Percentiles rank a stretch among this genome's conserved stretches.
These are phyloP conservation scores for Butyriboletus loyo DNA, from an alignment of 768 basidiomycete genomes.

Conservation along the genomic window DNA sequence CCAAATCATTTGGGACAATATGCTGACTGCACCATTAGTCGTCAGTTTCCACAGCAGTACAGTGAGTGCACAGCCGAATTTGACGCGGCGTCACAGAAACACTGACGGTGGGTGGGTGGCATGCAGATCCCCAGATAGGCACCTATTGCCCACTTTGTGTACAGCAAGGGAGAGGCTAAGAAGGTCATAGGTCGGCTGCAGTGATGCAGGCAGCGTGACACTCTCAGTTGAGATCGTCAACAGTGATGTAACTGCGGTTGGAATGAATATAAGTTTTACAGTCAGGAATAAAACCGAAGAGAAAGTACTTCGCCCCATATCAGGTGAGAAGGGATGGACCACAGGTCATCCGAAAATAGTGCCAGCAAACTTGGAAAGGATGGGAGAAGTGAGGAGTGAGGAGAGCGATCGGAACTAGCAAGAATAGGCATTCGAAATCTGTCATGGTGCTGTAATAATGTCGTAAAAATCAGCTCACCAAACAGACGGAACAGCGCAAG, in stretches of 20 bases:
- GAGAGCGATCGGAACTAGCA: constrained; percentile 10
- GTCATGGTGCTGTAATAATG: constrained; percentile 30
- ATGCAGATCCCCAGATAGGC: constrained; percentile 36
- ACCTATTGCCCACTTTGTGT: constrained; percentile 33
- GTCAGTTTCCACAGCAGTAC: constrained; percentile 68
- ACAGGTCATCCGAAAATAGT: background rate
- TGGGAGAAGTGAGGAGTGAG: constrained; percentile 1
- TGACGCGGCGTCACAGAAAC: constrained; percentile 2
- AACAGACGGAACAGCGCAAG: constrained; percentile 16
- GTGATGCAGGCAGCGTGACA: constrained; percentile 5
- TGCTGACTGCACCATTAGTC: constrained; percentile 41
- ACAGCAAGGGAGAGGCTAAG: constrained; percentile 6
- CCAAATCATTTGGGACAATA: constrained; percentile 4
- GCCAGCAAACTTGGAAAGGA: background rate
- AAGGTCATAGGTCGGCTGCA: background rate
- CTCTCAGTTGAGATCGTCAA: constrained; percentile 26
- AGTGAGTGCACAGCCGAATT: constrained; percentile 41
- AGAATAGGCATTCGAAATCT: constrained; percentile 9
- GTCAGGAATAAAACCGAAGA: background rate
- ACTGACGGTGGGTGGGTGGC: constrained; percentile 12
- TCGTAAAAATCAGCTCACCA: constrained; percentile 30
- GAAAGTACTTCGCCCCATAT: background rate
- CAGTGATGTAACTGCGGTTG: constrained; percentile 8
- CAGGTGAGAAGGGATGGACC: constrained; percentile 2
- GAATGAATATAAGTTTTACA: constrained; percentile 12